These are phyloP conservation scores for Paraphoma sp. DNA, from an alignment of 2,329 filamentous ascomycete species.

Conservation along the genomic window DNA sequence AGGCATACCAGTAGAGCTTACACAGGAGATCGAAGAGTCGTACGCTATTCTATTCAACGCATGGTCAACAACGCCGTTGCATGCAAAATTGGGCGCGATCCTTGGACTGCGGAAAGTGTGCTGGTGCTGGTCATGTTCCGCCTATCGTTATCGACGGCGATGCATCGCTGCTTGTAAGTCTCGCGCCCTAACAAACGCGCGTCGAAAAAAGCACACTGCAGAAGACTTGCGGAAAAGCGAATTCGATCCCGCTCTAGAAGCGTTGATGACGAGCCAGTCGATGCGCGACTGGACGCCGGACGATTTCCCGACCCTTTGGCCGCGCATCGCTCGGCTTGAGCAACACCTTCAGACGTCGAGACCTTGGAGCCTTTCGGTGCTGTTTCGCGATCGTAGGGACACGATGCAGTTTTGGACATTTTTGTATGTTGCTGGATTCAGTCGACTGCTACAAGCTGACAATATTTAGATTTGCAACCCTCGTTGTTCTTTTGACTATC, in stretches of 20 bases:
- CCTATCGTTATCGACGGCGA: conserved; percentile 7
- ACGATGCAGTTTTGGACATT: conserved; percentile 23
- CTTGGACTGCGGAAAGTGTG: conserved; percentile 2
- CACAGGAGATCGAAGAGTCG: conserved; percentile 25
- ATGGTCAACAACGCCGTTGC: conserved; percentile 9
- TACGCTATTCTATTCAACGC: conserved; percentile 29
- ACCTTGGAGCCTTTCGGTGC: conserved; percentile 24
- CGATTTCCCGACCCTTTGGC: conserved; percentile 19
- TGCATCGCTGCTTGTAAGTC: background rate
- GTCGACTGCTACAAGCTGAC: conserved; percentile 2
- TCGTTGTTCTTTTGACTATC: conserved; percentile 22
- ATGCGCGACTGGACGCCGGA: conserved; percentile 16
- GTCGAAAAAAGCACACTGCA: background rate
- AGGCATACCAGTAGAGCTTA: conserved; percentile 15
- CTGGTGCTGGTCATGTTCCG: conserved; percentile 22
- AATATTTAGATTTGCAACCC: conserved; percentile 23
- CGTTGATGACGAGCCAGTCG: conserved; percentile 11
- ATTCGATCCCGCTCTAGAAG: conserved; percentile 9
- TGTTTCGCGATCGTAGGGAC: conserved; percentile 23
- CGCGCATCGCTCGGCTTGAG: conserved; percentile 15
- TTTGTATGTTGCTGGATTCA: background rate
- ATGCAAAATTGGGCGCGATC: conserved; percentile 3
- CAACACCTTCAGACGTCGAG: conserved; percentile 18
- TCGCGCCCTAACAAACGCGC: background rate
- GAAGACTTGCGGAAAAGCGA: background rate